Base-by-base conservation (phyloP, 2,329 filamentous ascomycete genomes). In the Diaporthe citri region DNA sequence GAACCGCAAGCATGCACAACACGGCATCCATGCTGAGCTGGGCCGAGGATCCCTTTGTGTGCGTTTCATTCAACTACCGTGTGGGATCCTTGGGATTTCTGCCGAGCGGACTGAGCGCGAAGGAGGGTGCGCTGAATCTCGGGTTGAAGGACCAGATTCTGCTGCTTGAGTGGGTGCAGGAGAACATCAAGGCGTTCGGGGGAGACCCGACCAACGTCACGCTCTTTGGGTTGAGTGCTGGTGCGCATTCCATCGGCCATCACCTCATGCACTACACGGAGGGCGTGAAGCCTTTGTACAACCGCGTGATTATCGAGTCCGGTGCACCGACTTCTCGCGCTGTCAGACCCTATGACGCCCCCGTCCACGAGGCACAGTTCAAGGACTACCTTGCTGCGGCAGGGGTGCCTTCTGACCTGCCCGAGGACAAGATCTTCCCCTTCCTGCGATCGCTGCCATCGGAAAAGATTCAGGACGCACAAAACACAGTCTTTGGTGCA, bases 21-120 rank as follows among this genome's bases (percentile, higher is more conserved):
- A 87, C 87, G 1, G 84, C 85, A 0, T 86, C 87, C 0, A 87
- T 90, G 85, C 83, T 90, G 20, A 86, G 85, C n/a, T 89, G 85
- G 82, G 78, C 81, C 0, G 81, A 79, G 15, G 78, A 84, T 72
- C 86, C 86, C 0, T 85, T 89, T 72, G 84, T 90, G 55, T 87
- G 82, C 6, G 84, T 89, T 1, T 86, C 84, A 46, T 86, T 88
- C 79, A 86, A 86, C 77, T 87, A 91, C 79, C 86, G 90, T 12
- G 85, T 92, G 52, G 87, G 87, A 12, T 88, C 88, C 5, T 85
- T 92, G 78, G 92, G 92, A 0, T 93, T 94, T 79, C 79, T 93
- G n/a, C 86, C 86, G 34, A 91, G 82, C 72, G 80, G 78, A 13
- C 80, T 90, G 73, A 85, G 87, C 74, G 82, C 86, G 10, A 86